Evolutionary conservation across 1,284 basidiomycete species (phyloP).

Genomic region (Rhodotorula sp.): DNA sequence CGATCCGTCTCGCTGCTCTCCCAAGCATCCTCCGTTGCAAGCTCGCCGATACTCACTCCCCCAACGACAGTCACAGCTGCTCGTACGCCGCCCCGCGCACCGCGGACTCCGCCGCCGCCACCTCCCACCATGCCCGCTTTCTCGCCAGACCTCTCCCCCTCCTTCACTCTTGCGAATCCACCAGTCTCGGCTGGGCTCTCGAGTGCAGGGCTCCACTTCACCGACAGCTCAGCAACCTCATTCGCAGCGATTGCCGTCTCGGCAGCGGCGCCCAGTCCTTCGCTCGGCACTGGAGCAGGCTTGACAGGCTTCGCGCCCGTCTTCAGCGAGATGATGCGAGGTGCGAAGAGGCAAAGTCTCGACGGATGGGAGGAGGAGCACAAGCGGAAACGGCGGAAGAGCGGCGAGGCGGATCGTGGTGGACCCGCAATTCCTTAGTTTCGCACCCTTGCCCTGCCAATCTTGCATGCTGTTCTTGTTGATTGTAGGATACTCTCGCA

Average conservation of each 20-base stretch:
- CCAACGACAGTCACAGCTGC: background rate
- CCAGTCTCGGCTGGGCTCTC: no score
- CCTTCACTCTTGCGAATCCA: background rate
- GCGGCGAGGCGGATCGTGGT: background rate
- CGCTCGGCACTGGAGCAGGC: no score
- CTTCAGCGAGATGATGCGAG: no score
- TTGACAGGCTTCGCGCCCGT: no score
- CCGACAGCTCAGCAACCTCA: no score
- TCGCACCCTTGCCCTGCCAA: background rate
- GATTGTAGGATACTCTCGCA: background rate
- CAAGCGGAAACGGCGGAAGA: background rate
- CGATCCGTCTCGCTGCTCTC: slow-evolving; percentile 12
- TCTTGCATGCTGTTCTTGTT: background rate
- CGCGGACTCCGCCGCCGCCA: background rate
- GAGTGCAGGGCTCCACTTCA: no score
- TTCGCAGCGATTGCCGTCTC: no score
- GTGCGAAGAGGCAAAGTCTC: no score
- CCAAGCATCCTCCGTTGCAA: background rate
- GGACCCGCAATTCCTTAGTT: background rate
- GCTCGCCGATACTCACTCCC: background rate
- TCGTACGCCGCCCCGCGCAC: background rate
- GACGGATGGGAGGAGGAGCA: background rate
- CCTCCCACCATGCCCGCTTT: background rate
- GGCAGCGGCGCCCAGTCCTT: no score
- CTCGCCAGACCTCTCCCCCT: background rate